Percentiles rank a stretch among this genome's conserved stretches.
phyloP scores from a whole-genome alignment of 202 grass and related monocot genomes.

The Saccharum hybrid region DNA sequence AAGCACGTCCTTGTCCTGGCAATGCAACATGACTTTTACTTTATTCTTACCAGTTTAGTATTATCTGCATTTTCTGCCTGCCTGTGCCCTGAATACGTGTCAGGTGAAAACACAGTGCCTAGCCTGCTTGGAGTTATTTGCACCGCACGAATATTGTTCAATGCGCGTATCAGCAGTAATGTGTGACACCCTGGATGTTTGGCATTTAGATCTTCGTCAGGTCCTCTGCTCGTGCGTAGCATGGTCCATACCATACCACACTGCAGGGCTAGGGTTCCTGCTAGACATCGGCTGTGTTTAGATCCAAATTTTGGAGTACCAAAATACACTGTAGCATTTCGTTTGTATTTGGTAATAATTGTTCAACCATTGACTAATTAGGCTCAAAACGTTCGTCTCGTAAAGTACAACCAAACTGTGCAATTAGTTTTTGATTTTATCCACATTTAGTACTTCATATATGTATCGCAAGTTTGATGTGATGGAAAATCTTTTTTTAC shows the following conservation, averaged over 20 bases:
- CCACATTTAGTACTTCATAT: too few relatives aligned
- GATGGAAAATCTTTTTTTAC: too few relatives aligned
- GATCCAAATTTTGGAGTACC: too few relatives aligned
- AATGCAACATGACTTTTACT: not conserved
- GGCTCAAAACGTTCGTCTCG: too few relatives aligned
- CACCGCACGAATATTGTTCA: slow-evolving; percentile 31
- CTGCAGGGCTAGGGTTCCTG: slow-evolving; percentile 12
- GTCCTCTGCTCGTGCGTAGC: slow-evolving; percentile 30
- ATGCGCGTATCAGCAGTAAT: not conserved
- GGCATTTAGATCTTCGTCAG: slow-evolving; percentile 29
- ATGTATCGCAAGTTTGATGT: too few relatives aligned
- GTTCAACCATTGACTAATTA: too few relatives aligned
- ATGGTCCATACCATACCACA: slow-evolving; percentile 36
- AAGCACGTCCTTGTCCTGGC: slow-evolving; percentile 9
- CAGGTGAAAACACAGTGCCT: not conserved
- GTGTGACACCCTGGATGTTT: slow-evolving; percentile 24
- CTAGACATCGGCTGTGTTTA: not conserved
- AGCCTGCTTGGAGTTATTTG: not conserved
- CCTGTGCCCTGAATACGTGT: not conserved
- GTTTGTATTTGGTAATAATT: too few relatives aligned
- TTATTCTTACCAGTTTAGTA: not conserved
- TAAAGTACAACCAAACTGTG: too few relatives aligned
- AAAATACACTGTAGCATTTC: too few relatives aligned
- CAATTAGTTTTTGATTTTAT: too few relatives aligned
- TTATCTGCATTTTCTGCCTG: not conserved